Evolutionary conservation across 2,329 filamentous ascomycete genomes (phyloP).

Genomic region (Microsporum audouinii): DNA sequence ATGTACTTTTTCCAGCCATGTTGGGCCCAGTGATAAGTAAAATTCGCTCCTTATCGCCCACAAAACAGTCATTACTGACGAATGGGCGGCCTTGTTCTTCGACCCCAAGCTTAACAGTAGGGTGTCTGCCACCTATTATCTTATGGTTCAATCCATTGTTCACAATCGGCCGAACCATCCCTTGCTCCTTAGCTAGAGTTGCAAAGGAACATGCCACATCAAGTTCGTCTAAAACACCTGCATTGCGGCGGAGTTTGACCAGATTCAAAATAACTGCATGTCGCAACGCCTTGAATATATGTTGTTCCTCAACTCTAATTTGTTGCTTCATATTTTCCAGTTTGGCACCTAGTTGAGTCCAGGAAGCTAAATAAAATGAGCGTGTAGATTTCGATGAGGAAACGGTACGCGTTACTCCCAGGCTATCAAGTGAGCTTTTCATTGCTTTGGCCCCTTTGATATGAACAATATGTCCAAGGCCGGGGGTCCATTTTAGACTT

Average conservation of each 20-base stretch:
- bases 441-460: slow-evolving; percentile 66
- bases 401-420: slow-evolving; percentile 46
- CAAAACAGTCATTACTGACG: slow-evolving; percentile 71
- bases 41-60: slow-evolving; percentile 63
- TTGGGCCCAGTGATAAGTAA: slow-evolving; percentile 73
- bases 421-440: slow-evolving; percentile 31
- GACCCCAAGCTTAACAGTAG: slow-evolving; percentile 79
- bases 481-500: slow-evolving; percentile 74
- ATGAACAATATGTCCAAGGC: slow-evolving; percentile 80
- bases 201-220: slow-evolving; percentile 85
- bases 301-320: slow-evolving; percentile 74
- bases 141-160: slow-evolving; percentile 55
- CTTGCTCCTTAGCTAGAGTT: slow-evolving; percentile 60
- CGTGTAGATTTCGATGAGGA: slow-evolving; percentile 73
- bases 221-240: slow-evolving; percentile 81
- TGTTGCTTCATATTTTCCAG: slow-evolving; percentile 67
- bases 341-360: slow-evolving; percentile 67
- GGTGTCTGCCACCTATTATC: slow-evolving; percentile 77
- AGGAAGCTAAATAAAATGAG: slow-evolving; percentile 72
- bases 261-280: slow-evolving; percentile 68
- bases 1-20: slow-evolving; percentile 97
- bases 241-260: slow-evolving; percentile 77
- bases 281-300: slow-evolving; percentile 64
- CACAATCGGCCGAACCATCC: slow-evolving; percentile 61
- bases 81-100: slow-evolving; percentile 69